These are phyloP conservation scores for Edaphochlamys debaryana DNA, from an alignment of 139 green algal species.

Conservation along the genomic window DNA sequence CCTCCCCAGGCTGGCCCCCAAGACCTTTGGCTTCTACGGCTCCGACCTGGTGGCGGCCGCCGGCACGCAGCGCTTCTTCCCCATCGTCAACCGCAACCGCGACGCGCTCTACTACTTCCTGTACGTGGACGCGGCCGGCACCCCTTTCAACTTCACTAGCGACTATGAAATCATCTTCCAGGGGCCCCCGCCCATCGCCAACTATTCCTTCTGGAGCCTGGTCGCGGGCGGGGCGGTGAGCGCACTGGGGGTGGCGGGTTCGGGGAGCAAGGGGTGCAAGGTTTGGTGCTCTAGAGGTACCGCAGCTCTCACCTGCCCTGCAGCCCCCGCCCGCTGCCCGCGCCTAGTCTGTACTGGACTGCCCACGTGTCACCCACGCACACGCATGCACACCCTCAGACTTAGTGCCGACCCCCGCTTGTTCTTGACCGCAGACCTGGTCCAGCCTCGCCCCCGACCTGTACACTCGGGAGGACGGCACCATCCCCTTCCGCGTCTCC, in stretches of 20 bases:
- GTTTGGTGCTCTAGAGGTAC: background rate
- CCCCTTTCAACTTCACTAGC: background rate
- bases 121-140: background rate
- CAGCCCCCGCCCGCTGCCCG: background rate
- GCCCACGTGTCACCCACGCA: background rate
- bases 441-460: background rate
- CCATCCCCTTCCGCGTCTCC: background rate
- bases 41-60: background rate
- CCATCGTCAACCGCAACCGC: background rate
- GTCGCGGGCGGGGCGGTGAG: background rate
- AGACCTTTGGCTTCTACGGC: background rate
- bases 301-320: background rate
- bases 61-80: background rate
- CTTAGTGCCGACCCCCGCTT: background rate
- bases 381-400: background rate
- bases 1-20: background rate
- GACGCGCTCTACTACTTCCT: constrained; percentile 1
- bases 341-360: background rate
- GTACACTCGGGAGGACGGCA: background rate
- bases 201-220: background rate
- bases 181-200: background rate
- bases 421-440: background rate
- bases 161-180: background rate
- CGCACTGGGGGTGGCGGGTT: no score
- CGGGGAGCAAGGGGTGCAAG: no score